Evolutionary conservation across 257 asterid genomes (phyloP).

Genomic region (Jaltomata sinuosa): DNA sequence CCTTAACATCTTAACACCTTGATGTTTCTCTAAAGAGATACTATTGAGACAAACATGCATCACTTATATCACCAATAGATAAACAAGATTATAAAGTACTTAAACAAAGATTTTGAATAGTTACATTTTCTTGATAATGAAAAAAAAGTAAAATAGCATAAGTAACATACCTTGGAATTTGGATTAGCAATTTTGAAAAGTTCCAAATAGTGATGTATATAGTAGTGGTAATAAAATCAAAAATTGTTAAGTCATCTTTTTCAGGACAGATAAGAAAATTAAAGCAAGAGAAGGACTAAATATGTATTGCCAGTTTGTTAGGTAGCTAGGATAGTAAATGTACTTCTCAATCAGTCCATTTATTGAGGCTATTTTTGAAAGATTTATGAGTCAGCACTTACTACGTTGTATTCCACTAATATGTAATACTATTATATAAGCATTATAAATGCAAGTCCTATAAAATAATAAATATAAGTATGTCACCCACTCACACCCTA

Average conservation of each 20-base stretch:
- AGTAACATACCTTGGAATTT: not conserved
- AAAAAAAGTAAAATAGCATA: not conserved
- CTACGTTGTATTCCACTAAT: not conserved
- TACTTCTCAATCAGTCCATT: not conserved
- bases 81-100: not conserved
- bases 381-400: not conserved
- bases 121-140: not conserved
- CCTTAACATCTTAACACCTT: not conserved
- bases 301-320: not conserved
- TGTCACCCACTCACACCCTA: no score
- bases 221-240: not conserved
- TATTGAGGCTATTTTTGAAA: not conserved
- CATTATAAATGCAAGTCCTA: not conserved
- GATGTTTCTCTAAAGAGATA: not conserved
- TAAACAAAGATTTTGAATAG: not conserved
- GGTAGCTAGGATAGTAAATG: constrained; percentile 2
- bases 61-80: not conserved
- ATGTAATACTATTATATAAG: not conserved
- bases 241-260: not conserved
- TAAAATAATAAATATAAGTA: not conserved
- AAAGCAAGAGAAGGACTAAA: not conserved
- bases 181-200: not conserved
- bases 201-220: not conserved
- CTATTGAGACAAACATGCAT: not conserved
- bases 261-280: not conserved